phyloP scores from a whole-genome alignment of 2,329 filamentous ascomycete species.

The Fusarium dlaminii region DNA sequence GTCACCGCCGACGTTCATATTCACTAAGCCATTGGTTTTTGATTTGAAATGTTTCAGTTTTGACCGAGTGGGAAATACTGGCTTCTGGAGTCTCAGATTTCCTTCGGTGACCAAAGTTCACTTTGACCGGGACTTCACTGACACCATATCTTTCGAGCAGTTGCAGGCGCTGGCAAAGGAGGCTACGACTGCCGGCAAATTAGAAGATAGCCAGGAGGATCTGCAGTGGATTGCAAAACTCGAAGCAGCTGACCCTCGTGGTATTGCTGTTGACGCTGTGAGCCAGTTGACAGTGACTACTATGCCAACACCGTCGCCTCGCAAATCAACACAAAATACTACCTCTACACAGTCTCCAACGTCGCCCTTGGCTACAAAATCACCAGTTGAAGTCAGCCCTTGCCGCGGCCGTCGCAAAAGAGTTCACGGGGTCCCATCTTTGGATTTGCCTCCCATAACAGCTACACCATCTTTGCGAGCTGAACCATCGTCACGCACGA shows the following conservation, averaged over 20 bases:
- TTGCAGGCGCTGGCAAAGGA: slow-evolving; percentile 73
- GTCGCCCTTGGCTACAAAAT: slow-evolving; percentile 16
- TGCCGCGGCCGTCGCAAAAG: background rate
- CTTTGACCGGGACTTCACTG: slow-evolving; percentile 74
- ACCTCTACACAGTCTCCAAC: slow-evolving; percentile 23
- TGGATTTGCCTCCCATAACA: background rate
- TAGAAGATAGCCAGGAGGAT: slow-evolving; percentile 69
- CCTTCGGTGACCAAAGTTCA: slow-evolving; percentile 81
- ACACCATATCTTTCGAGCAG: slow-evolving; percentile 74
- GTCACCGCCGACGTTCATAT: slow-evolving; percentile 62
- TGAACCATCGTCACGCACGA: background rate
- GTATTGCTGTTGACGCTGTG: slow-evolving; percentile 52
- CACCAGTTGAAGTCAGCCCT: background rate
- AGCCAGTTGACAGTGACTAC: slow-evolving; percentile 58
- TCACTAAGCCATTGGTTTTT: slow-evolving; percentile 77
- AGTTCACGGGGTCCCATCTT: background rate
- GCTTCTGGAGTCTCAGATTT: slow-evolving; percentile 80
- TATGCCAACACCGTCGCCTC: slow-evolving; percentile 48
- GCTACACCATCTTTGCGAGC: slow-evolving; percentile 16
- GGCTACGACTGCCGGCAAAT: slow-evolving; percentile 59
- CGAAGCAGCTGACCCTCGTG: slow-evolving; percentile 62
- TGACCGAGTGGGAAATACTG: slow-evolving; percentile 73
- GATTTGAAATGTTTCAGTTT: slow-evolving; percentile 85
- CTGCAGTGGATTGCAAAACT: slow-evolving; percentile 68
- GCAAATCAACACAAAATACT: slow-evolving; percentile 40